These are phyloP conservation scores for Malbranchea zuffiana DNA, from an alignment of 2,329 filamentous ascomycete genomes.

Conservation along the genomic window DNA sequence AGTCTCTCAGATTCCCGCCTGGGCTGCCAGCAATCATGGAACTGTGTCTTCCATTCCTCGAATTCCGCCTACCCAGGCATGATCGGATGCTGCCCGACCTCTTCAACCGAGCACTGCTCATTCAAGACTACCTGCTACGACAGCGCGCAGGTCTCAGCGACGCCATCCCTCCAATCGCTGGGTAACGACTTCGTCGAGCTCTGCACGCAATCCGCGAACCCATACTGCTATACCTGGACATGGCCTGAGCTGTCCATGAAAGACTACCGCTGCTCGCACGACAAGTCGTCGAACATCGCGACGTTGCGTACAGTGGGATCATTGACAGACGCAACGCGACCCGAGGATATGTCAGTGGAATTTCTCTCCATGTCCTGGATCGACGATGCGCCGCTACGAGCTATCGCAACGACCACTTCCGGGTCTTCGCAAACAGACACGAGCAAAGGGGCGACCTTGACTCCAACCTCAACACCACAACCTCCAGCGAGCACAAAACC, in stretches of 20 bases:
- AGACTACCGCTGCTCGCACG: background rate
- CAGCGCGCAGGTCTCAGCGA: background rate
- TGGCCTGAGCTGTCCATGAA: background rate
- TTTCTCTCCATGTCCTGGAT: slow-evolving; percentile 1
- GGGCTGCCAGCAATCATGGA: background rate
- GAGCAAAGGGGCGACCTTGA: background rate
- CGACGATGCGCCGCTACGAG: background rate
- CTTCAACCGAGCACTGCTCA: background rate
- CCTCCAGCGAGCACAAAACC: background rate
- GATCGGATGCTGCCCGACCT: background rate
- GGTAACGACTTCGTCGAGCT: background rate
- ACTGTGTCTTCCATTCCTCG: slow-evolving; percentile 1
- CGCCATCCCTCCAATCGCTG: background rate
- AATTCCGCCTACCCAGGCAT: background rate
- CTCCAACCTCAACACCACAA: background rate
- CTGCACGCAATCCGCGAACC: background rate
- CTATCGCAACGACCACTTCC: background rate
- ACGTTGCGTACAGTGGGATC: background rate
- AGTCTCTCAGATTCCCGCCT: slow-evolving; percentile 1
- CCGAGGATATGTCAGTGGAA: background rate
- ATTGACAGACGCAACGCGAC: background rate
- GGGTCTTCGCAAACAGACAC: background rate
- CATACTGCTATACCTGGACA: background rate
- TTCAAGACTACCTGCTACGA: slow-evolving; percentile 1
- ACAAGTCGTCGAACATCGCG: background rate